Conservation (phyloP, 805 yeast species). For the Phaffomyces thermotolerans region DNA sequence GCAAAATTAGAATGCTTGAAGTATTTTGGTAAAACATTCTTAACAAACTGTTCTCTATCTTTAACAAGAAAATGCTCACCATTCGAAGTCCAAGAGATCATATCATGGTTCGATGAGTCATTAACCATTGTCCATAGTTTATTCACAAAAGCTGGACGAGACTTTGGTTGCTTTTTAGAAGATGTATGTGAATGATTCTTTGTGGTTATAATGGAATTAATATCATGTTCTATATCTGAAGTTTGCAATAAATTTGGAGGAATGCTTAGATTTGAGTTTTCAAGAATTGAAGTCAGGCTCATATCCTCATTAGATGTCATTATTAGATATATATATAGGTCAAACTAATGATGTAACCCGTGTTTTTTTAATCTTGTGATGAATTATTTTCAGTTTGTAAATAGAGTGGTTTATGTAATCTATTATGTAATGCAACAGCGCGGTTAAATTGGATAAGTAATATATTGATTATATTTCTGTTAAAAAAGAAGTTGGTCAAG, state of each 20-base stretch:
- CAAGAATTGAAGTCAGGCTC: conserved; percentile 1
- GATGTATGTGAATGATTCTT: not conserved
- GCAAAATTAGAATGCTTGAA: conserved; percentile 96
- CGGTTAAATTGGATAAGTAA: too few species aligned
- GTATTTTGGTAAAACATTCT: conserved; percentile 76
- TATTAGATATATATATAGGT: not conserved
- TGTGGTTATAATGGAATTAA: not conserved
- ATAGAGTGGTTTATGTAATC: too few species aligned
- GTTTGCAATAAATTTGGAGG: not conserved
- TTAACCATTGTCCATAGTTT: conserved; percentile 96
- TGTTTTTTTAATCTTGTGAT: too few species aligned
- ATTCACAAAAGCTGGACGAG: conserved; percentile 84
- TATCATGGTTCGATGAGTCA: conserved; percentile 59
- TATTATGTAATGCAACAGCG: too few species aligned
- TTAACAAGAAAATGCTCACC: conserved; percentile 82
- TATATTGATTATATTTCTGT: too few species aligned
- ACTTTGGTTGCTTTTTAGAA: conserved; percentile 26
- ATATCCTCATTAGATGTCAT: not conserved
- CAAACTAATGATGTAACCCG: too few species aligned
- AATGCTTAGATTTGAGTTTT: not conserved
- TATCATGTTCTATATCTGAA: not conserved
- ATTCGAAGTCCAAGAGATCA: conserved; percentile 78
- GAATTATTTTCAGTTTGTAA: too few species aligned
- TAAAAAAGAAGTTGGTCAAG: too few species aligned
- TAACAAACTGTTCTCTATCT: conserved; percentile 78